phyloP scores from a whole-genome alignment of 106 monocot species.

The Alisma plantagoaquatica region DNA sequence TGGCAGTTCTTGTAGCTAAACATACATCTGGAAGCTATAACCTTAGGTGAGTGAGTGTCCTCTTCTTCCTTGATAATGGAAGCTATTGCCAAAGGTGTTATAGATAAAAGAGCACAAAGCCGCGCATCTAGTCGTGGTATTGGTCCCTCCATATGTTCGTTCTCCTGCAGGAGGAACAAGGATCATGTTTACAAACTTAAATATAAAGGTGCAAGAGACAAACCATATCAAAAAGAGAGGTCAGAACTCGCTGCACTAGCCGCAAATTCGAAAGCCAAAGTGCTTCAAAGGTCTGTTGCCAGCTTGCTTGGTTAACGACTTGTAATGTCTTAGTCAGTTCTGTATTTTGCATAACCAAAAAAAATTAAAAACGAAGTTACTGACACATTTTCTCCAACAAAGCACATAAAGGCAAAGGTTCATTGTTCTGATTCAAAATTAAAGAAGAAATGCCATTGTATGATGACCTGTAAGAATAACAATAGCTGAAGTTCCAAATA shows the following conservation, averaged over 20 bases:
- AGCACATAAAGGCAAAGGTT: conserved; percentile 67
- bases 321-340: too few relatives aligned
- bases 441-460: conserved; percentile 48
- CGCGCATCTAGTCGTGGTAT: neutral
- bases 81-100: neutral
- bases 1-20: neutral
- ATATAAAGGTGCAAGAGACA: neutral
- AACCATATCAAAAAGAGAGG: neutral
- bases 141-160: neutral
- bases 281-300: conserved; percentile 20
- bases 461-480: conserved; percentile 23
- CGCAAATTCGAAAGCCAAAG: neutral
- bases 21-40: neutral
- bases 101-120: neutral
- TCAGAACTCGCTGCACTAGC: neutral
- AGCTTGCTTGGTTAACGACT: conserved; percentile 66
- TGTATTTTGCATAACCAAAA: too few relatives aligned
- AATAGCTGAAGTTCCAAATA: neutral
- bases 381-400: neutral
- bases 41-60: too few relatives aligned
- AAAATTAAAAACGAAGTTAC: too few relatives aligned
- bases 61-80: neutral
- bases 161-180: neutral
- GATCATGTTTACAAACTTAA: too few relatives aligned
- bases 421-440: conserved; percentile 42